A percentile compares a stretch with the other conserved stretches of the same genome.
phyloP scores from a whole-genome alignment of 2,329 filamentous ascomycete genomes.

The Colletotrichum simmondsii region DNA sequence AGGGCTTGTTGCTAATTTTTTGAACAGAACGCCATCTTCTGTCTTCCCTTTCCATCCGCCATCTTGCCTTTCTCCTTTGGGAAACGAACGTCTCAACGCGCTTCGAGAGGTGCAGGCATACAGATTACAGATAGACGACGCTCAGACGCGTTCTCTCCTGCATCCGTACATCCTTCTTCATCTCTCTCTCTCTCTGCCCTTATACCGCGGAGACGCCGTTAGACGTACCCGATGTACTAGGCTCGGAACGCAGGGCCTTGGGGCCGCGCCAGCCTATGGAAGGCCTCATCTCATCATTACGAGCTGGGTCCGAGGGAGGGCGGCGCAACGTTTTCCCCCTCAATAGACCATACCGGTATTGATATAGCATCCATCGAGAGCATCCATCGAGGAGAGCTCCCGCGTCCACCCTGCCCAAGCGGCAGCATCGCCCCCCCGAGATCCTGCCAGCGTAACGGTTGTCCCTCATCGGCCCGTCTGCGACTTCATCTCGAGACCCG shows the following conservation, averaged over 20 bases:
- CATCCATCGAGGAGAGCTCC: neutral
- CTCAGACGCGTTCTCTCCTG: neutral
- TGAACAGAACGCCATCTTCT: neutral
- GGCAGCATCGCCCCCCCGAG: neutral
- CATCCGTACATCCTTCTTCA: neutral
- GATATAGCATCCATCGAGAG: conserved; percentile 3
- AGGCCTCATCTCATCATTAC: conserved; percentile 6
- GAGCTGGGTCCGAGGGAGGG: neutral
- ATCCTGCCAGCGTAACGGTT: conserved; percentile 9
- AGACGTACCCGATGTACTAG: neutral
- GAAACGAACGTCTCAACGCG: neutral
- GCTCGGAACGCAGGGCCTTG: neutral
- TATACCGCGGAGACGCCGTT: neutral
- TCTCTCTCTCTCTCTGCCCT: neutral
- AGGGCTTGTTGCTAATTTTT: neutral
- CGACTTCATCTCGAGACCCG: conserved; percentile 5
- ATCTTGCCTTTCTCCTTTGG: neutral
- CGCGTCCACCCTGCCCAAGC: neutral
- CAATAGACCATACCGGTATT: neutral
- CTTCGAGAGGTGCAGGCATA: neutral
- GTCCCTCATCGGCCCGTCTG: conserved; percentile 6
- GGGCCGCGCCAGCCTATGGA: neutral
- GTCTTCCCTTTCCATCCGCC: neutral
- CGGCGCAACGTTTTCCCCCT: neutral
- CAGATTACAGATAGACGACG: neutral